A percentile compares a stretch with the other conserved stretches of the same genome.
These are phyloP conservation scores for Przewalskia tangutica DNA, from an alignment of 257 asterid species.

Conservation along the genomic window DNA sequence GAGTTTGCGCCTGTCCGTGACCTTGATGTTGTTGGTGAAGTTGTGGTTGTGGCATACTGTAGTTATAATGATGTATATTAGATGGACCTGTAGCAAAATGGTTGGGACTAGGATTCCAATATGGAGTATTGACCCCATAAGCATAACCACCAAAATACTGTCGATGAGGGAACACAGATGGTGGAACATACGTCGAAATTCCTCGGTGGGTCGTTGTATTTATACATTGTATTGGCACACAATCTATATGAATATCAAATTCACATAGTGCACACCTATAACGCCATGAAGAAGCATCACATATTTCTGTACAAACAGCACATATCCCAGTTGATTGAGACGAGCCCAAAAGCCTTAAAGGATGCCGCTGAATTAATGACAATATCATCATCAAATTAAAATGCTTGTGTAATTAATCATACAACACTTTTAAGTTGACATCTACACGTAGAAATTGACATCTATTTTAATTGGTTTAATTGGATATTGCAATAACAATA, in stretches of 20 bases:
- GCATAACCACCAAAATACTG: not conserved
- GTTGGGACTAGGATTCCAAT: not conserved
- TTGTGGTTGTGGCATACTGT: not conserved
- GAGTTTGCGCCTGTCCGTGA: not conserved
- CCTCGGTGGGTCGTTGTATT: not conserved
- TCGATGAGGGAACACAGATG: not conserved
- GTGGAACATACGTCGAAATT: not conserved
- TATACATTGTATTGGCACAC: not conserved
- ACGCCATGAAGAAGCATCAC: constrained; percentile 12
- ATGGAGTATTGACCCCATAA: not conserved
- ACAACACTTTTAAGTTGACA: not conserved
- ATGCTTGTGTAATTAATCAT: not conserved
- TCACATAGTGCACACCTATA: constrained; percentile 13
- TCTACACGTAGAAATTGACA: not conserved
- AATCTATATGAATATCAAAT: constrained; percentile 17
- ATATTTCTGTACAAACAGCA: not conserved
- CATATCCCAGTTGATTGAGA: not conserved
- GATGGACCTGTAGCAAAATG: not conserved
- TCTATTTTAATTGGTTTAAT: not conserved
- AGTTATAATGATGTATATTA: not conserved
- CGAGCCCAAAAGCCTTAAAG: constrained; percentile 2
- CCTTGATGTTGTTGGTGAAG: not conserved
- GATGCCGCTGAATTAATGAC: not conserved
- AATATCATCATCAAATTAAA: not conserved
- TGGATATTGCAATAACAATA: not conserved